A percentile compares a stretch with the other conserved stretches of the same genome.
Evolutionary conservation across 371 early-diverging fungal genomes (phyloP).

Genomic region (Racocetra persica): DNA sequence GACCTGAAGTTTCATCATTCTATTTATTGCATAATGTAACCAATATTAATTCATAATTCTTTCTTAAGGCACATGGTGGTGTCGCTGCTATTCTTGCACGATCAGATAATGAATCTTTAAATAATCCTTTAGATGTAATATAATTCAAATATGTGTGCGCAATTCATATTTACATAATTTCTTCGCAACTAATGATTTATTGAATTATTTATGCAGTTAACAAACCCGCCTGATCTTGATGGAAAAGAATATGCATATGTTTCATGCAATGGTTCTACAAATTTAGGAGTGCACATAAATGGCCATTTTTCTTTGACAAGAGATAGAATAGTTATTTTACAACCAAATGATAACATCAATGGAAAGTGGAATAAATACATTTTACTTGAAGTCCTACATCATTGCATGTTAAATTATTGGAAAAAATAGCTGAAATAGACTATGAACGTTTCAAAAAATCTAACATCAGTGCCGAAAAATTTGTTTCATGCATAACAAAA

Average conservation of each 20-base stretch:
- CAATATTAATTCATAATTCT: too few relatives aligned
- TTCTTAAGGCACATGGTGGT: background rate
- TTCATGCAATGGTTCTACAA: background rate
- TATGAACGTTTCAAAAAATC: background rate
- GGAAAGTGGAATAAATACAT: conserved; percentile 19
- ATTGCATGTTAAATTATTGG: conserved; percentile 14
- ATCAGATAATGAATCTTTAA: background rate
- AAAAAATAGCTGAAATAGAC: background rate
- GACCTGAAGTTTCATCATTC: too few relatives aligned
- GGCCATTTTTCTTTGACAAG: background rate
- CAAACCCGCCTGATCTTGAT: background rate
- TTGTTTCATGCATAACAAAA: background rate
- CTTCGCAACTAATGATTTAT: background rate
- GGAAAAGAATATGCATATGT: background rate
- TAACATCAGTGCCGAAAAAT: background rate
- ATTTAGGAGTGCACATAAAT: conserved; percentile 1
- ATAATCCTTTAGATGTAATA: background rate
- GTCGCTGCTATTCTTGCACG: conserved; percentile 14
- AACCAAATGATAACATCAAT: background rate
- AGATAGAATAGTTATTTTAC: background rate
- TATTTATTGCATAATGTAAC: too few relatives aligned
- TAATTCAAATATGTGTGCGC: background rate
- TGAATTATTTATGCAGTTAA: too few relatives aligned
- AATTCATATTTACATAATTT: background rate
- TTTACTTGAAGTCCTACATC: conserved; percentile 10